These are phyloP conservation scores for Coffea canephora DNA, from an alignment of 257 asterid species.

Conservation along the genomic window DNA sequence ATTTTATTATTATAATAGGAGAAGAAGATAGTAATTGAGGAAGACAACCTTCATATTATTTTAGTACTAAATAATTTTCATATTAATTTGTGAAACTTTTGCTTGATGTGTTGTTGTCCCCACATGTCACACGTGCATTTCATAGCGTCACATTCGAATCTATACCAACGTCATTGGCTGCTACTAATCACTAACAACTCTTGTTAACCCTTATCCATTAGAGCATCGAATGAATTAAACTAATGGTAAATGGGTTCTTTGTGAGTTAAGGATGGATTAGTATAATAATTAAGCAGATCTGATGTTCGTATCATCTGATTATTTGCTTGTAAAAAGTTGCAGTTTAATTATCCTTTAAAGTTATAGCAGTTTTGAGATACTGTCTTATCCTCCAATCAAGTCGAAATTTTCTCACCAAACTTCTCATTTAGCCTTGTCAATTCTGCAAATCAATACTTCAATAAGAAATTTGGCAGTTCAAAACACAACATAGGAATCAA, in stretches of 20 bases:
- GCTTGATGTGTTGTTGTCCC: constrained; percentile 8
- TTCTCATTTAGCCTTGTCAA: not conserved
- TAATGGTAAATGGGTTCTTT: not conserved
- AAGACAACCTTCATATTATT: not conserved
- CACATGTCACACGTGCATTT: constrained; percentile 44
- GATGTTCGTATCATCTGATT: not conserved
- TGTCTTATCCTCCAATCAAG: not conserved
- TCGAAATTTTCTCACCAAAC: not conserved
- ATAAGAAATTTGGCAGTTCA: not conserved
- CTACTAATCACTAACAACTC: constrained; percentile 12
- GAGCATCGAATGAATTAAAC: constrained; percentile 26
- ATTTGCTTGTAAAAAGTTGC: not conserved
- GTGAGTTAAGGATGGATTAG: constrained; percentile 9
- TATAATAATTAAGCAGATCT: constrained; percentile 30
- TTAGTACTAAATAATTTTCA: not conserved
- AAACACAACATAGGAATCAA: not conserved
- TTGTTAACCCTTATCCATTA: constrained; percentile 41
- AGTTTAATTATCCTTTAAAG: not conserved
- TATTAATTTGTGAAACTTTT: not conserved
- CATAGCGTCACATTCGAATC: constrained; percentile 36
- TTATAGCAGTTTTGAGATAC: not conserved
- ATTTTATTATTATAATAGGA: constrained; percentile 20
- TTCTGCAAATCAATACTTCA: not conserved
- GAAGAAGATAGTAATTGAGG: constrained; percentile 1
- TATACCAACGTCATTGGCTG: constrained; percentile 31